A percentile compares a stretch with the other conserved stretches of the same genome.
Evolutionary conservation across 2,329 filamentous ascomycete species (phyloP).

Genomic region (Aspergillus quadricinctus): DNA sequence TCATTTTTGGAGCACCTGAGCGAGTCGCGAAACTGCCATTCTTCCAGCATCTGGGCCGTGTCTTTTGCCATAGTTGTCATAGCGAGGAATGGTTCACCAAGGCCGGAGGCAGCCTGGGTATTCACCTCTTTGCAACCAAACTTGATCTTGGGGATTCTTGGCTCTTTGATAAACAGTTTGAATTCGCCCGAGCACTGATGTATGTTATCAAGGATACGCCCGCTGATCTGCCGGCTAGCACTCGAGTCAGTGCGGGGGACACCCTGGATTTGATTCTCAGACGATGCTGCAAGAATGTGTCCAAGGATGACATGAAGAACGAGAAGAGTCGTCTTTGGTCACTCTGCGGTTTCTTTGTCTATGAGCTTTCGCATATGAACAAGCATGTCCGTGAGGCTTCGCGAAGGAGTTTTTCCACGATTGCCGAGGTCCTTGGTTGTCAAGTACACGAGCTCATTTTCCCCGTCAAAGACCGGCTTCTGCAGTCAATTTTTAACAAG

Average conservation of each 20-base stretch:
- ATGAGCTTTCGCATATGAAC: conserved; percentile 92
- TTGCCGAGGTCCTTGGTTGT: conserved; percentile 71
- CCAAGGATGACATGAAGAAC: conserved; percentile 72
- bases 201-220: conserved; percentile 99
- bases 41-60: conserved; percentile 75
- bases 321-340: conserved; percentile 64
- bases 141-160: conserved; percentile 79
- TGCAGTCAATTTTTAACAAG: conserved; percentile 93
- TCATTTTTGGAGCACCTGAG: conserved; percentile 71
- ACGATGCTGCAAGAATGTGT: conserved; percentile 71
- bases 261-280: conserved; percentile 76
- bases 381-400: conserved; percentile 87
- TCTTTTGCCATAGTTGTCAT: conserved; percentile 91
- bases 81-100: conserved; percentile 99
- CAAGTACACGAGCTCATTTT: conserved; percentile 84
- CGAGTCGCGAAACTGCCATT: conserved; percentile 74
- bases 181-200: conserved; percentile 86
- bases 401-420: conserved; percentile 71
- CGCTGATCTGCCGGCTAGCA: conserved; percentile 84
- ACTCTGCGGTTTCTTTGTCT: conserved; percentile 79
- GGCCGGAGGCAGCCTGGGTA: conserved; percentile 84
- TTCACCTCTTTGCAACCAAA: conserved; percentile 80
- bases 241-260: conserved; percentile 73
- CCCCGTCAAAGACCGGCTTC: conserved; percentile 81
- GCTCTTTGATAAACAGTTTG: conserved; percentile 75